These are phyloP conservation scores for Cucurbita moschata DNA, from an alignment of 306 rosid species.

Conservation along the genomic window DNA sequence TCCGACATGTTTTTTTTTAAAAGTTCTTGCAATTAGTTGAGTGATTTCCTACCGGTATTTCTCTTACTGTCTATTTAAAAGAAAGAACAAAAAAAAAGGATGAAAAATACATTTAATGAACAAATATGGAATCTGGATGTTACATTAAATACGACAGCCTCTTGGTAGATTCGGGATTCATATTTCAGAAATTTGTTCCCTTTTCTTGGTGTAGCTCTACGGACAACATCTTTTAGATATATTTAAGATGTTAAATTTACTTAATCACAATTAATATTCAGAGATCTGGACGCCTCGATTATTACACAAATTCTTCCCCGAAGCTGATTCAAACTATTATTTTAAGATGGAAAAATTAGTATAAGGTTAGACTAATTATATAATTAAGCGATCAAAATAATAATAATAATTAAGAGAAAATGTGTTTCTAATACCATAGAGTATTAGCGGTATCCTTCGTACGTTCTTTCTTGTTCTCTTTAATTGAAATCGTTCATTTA, in stretches of 20 bases:
- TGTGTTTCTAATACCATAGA: not conserved
- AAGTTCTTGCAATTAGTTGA: not conserved
- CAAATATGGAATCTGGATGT: not conserved
- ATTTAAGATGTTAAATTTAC: not conserved
- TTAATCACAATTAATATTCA: not conserved
- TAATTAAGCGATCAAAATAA: not conserved
- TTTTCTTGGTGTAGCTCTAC: not conserved
- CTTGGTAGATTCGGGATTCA: not conserved
- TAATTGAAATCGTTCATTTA: not conserved
- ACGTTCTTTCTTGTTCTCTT: not conserved
- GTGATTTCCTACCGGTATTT: not conserved
- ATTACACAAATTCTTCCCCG: not conserved
- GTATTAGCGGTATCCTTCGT: not conserved
- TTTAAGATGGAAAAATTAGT: not conserved
- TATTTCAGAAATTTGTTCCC: not conserved
- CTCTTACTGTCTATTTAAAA: not conserved
- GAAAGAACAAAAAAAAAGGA: not conserved
- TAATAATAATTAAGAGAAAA: not conserved
- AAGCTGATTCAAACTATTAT: not conserved
- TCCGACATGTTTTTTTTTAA: not conserved
- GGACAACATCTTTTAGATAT: not conserved
- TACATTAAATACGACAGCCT: not conserved
- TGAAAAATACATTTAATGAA: not conserved
- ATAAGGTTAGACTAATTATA: not conserved
- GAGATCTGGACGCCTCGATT: constrained; percentile 2